Base-by-base conservation (phyloP, 192 early-diverging fungal species). In the Rhizophagus prolifer region DNA sequence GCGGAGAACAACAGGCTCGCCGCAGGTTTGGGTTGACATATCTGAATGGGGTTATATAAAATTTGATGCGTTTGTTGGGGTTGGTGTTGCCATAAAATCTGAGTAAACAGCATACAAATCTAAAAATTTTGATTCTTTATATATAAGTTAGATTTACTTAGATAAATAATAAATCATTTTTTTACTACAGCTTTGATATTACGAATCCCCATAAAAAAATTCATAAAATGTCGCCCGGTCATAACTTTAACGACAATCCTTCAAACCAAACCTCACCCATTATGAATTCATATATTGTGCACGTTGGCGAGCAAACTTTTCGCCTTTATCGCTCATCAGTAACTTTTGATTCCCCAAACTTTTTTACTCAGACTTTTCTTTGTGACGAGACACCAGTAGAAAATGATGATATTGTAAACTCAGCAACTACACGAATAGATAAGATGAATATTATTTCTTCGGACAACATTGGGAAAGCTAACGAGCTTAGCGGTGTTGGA, bases 221-320 rank as follows among this genome's bases (percentile, higher is more conserved):
- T 38, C 36, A 38, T 38, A 38, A 25, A 71, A 71, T 71, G 70
- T 71, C 70, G 4, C 70, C 70, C 47, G 47, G 19, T 30, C 41
- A 71, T 31, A 62, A 41, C 60, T 38, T 44, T 26, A 62, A 38
- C 59, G 47, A 62, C 25, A 74, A 74, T 38, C 23, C 36, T 26
- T 61, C 72, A 19, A 74, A 12, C 38, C 23, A 4, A 67, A 21
- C 47, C 9, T 12, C 72, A 13, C 23, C 58, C 9, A 74, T 62
- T 62, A 74, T 63, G 58, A 74, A 74, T 63, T 74, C 72, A 13
- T 74, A 74, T 62, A 74, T 63, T 41, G 72, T 74, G 7, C 36
- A 74, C 25, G 72, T 74, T 12, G 72, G 72, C 16, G 72, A 74
- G 59, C 72, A 74, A 63, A 74, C 60, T 12, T 74, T 74, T 63